Evolutionary conservation across 2,329 filamentous ascomycete species (phyloP), one percentile per base, ranked within the genome.

Genomic region (Colletotrichum sp.): DNA sequence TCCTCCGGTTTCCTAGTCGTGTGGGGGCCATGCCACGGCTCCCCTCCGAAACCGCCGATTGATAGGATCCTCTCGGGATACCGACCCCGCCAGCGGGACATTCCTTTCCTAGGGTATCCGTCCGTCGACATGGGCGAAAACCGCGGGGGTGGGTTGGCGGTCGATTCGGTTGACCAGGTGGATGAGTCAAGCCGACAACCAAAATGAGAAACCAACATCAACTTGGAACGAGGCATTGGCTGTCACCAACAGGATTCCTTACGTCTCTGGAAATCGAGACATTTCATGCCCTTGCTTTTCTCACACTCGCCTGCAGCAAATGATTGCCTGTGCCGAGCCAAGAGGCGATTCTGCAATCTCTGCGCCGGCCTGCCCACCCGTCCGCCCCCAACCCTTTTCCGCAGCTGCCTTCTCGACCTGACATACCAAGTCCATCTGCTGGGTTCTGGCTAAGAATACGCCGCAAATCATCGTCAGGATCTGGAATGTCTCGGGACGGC

Each of bases 1-100:
- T 25, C 36, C 36, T 62, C 55, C 32, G 25, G 11, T 52, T 22
- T 8, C n/a, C 13, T 62, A 36, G 44, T 34, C 29, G 39, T 61
- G 69, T 75, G 68, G 68, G 72, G 72, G 52, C 32, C 19, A 69
- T 39, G 63, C 16, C 30, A 57, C 62, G 62, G 69, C 69, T 61
- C 34, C 36, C 36, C 69, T 72, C 72, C 69, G 69, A 72, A 52
- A 74, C 72, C 67, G 69, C 69, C 69, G 69, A 64, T 62, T 25
- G 22, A 34, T 57, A 61, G 30, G 52, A 66, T 61, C 52, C 57
- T 55, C 52, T 75, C 62, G 69, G 68, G 29, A 61, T 59, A 55
- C 68, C 68, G 34, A 49, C 52, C 49, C 49, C 69, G 62, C 62
- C 62, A 39, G 72, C 68, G 72, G 68, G 68, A 63, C 72, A 71